Evolutionary conservation across 2,329 filamentous ascomycete genomes (phyloP), one percentile per base, ranked within the genome.

Genomic region (Fusarium buxicola): DNA sequence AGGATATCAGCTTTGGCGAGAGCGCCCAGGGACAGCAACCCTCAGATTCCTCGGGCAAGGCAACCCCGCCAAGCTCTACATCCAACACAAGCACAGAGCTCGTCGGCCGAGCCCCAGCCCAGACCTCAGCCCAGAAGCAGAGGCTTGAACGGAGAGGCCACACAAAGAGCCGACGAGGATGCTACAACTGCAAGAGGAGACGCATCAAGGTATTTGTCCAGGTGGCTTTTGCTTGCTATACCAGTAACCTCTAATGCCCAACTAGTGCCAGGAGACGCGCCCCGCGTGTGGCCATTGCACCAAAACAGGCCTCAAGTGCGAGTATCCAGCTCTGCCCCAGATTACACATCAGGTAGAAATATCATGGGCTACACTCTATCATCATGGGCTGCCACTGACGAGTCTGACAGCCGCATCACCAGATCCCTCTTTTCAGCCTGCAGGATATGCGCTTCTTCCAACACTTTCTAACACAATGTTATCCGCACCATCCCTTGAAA

Each of bases 371-470:
- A 12, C 25, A 3, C 3, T 8, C 11, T 3, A 10, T 11, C 5
- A 27, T 9, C 32, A 8, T 24, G 25, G 9, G 28, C 51, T 66
- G 32, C 56, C 34, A 43, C 8, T 24, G 10, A 15, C 12, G 11
- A 63, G 21, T 7, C 13, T 16, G 1, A 7, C 13, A 86, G 82
- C 84, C 84, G n/a, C 81, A 83, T 60, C 76, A 82, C 62, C 84
- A 84, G 61, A 80, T 85, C n/a, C 84, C 83, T 4, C 73, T 87
- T 0, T 88, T 88, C 69, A 86, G 80, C 48, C 67, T 87, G 53
- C 82, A 86, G 45, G 88, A 90, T 66, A 89, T 90, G 87, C 83
- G 86, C 32, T 83, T 89, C 71, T 90, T 90, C 66, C 87, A 90
- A 71, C 86, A 90, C 72, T 90, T 89, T 64, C 75, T 90, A 13